Percentiles rank a stretch among this genome's conserved stretches.
phyloP scores from a whole-genome alignment of 176 grass and related monocot species.

The Oryza officinalis region DNA sequence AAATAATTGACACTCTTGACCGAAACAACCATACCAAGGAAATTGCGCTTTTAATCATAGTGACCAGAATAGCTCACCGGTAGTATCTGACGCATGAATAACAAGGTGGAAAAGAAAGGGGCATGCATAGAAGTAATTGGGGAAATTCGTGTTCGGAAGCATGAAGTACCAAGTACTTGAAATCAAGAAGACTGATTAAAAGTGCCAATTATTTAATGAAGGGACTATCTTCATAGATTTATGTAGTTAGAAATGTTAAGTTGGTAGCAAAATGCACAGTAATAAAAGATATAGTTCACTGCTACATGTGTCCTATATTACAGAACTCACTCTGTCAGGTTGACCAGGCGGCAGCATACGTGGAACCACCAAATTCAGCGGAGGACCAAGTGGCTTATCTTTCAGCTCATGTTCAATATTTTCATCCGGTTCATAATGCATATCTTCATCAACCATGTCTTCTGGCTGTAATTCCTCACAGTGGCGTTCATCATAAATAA shows the following conservation, averaged over 20 bases:
- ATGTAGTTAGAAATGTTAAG: not conserved
- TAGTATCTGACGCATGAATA: not conserved
- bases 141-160: not conserved
- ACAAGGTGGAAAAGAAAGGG: not conserved
- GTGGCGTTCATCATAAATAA: constrained; percentile 58
- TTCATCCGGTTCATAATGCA: constrained; percentile 64
- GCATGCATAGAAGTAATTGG: not conserved
- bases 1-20: not conserved
- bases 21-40: not conserved
- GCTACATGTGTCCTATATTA: not conserved
- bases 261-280: not conserved
- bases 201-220: not conserved
- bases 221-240: constrained; percentile 1
- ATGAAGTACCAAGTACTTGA: not conserved
- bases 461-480: constrained; percentile 74
- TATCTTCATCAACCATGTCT: constrained; percentile 67
- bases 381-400: constrained; percentile 88
- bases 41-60: not conserved
- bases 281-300: constrained; percentile 2
- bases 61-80: not conserved
- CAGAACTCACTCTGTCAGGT: constrained; percentile 69
- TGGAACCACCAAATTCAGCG: constrained; percentile 70
- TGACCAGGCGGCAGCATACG: constrained; percentile 57
- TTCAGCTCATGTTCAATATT: constrained; percentile 68
- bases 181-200: not conserved